Conservation (phyloP, 2,329 filamentous ascomycete species). For the Ustilaginoidea virens region DNA sequence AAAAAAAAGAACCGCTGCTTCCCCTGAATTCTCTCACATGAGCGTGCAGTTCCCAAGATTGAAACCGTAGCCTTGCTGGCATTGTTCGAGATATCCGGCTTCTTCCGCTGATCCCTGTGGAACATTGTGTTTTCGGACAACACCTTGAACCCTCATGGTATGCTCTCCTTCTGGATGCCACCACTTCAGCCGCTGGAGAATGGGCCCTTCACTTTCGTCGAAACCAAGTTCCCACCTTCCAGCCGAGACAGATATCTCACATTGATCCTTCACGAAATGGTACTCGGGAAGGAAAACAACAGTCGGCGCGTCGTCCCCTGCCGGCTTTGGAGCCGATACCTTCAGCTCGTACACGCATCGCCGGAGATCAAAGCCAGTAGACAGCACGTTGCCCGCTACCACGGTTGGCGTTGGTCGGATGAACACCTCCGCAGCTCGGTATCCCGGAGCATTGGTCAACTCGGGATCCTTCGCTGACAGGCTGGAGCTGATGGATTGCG, state of each 20-base stretch:
- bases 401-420: conserved; percentile 69
- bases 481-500: conserved; percentile 47
- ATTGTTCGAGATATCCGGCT: conserved; percentile 63
- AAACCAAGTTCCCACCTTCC: conserved; percentile 81
- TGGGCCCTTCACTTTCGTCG: conserved; percentile 52
- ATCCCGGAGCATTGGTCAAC: conserved; percentile 51
- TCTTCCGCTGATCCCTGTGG: conserved; percentile 50
- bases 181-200: conserved; percentile 71
- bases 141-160: conserved; percentile 58
- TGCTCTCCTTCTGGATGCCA: conserved; percentile 86
- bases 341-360: conserved; percentile 63
- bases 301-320: conserved; percentile 52
- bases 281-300: conserved; percentile 79
- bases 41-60: conserved; percentile 30
- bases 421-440: conserved; percentile 84
- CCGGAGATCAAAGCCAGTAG: conserved; percentile 69
- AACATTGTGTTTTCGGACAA: conserved; percentile 48
- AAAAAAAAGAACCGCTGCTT: too few relatives aligned
- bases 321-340: conserved; percentile 44
- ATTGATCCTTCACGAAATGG: conserved; percentile 69
- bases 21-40: conserved; percentile 33
- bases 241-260: conserved; percentile 58
- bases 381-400: conserved; percentile 54
- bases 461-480: conserved; percentile 36
- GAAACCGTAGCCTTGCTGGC: conserved; percentile 32